Evolutionary conservation across 2,329 filamentous ascomycete genomes (phyloP).

Genomic region (Coniochaeta ligniaria): DNA sequence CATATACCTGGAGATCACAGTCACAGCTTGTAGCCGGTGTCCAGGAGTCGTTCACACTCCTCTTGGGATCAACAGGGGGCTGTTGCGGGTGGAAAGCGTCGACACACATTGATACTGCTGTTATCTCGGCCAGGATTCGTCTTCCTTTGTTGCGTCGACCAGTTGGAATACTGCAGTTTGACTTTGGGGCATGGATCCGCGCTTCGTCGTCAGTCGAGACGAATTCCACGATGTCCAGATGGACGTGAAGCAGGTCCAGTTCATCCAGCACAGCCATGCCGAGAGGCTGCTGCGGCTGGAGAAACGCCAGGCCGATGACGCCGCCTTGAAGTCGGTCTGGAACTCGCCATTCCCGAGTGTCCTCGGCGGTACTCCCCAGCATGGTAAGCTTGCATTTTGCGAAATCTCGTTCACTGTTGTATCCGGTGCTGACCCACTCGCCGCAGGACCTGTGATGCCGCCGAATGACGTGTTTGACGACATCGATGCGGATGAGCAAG

Average conservation of each 20-base stretch:
- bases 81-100: background rate
- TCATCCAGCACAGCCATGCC: conserved; percentile 53
- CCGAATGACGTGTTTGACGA: conserved; percentile 78
- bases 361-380: conserved; percentile 74
- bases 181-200: conserved; percentile 53
- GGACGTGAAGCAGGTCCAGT: conserved; percentile 62
- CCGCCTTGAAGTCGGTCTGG: conserved; percentile 79
- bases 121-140: conserved; percentile 6
- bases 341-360: conserved; percentile 80
- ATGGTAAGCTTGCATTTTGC: conserved; percentile 53
- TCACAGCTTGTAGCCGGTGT: background rate
- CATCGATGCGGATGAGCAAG: conserved; percentile 69
- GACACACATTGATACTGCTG: background rate
- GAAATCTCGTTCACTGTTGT: background rate
- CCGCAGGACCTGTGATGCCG: conserved; percentile 67
- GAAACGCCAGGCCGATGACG: conserved; percentile 61
- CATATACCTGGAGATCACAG: conserved; percentile 4
- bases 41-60: conserved; percentile 25
- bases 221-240: conserved; percentile 63
- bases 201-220: conserved; percentile 52
- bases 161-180: background rate
- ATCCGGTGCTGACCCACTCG: background rate
- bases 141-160: background rate
- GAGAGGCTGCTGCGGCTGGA: conserved; percentile 56
- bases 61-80: background rate